Conservation (phyloP, 2,329 filamentous ascomycete species). For the Lomentospora prolificans region DNA sequence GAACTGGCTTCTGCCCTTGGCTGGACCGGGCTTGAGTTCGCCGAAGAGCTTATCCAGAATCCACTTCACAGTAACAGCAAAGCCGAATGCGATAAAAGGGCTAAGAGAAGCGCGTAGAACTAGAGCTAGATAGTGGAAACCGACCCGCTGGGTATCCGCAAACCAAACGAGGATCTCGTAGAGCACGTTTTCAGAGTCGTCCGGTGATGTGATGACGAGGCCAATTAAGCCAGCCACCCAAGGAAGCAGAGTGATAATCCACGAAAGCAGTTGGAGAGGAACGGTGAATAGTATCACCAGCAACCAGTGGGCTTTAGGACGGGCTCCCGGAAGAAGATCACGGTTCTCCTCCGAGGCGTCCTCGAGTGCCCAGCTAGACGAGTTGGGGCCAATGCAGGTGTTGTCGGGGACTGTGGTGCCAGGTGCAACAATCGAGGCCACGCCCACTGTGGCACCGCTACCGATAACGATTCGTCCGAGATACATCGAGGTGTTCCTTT, state of each 20-base stretch:
- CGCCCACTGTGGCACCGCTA: constrained; percentile 33
- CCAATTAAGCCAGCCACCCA: constrained; percentile 34
- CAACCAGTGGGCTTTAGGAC: constrained; percentile 33
- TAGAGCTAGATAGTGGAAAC: constrained; percentile 39
- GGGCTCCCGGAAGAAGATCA: constrained; percentile 26
- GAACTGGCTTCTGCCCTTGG: constrained; percentile 22
- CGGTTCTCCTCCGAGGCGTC: constrained; percentile 38
- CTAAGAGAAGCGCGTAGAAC: constrained; percentile 27
- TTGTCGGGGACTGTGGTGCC: constrained; percentile 36
- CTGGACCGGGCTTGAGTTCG: constrained; percentile 22
- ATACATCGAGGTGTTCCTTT: constrained; percentile 49
- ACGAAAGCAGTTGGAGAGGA: constrained; percentile 29
- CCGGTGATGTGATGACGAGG: constrained; percentile 29
- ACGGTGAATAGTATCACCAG: constrained; percentile 30
- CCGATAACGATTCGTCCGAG: constrained; percentile 41
- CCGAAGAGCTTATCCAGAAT: constrained; percentile 30
- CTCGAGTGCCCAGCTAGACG: constrained; percentile 44
- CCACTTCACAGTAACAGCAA: constrained; percentile 29
- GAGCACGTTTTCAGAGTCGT: constrained; percentile 23
- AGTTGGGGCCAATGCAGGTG: constrained; percentile 45
- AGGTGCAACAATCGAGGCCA: constrained; percentile 38
- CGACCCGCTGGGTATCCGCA: constrained; percentile 32
- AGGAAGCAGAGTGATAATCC: constrained; percentile 33
- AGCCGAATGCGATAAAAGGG: constrained; percentile 34
- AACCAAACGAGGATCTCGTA: constrained; percentile 39